Evolutionary conservation across 208 protist species (phyloP).

Genomic region (Trypanosoma congolense): DNA sequence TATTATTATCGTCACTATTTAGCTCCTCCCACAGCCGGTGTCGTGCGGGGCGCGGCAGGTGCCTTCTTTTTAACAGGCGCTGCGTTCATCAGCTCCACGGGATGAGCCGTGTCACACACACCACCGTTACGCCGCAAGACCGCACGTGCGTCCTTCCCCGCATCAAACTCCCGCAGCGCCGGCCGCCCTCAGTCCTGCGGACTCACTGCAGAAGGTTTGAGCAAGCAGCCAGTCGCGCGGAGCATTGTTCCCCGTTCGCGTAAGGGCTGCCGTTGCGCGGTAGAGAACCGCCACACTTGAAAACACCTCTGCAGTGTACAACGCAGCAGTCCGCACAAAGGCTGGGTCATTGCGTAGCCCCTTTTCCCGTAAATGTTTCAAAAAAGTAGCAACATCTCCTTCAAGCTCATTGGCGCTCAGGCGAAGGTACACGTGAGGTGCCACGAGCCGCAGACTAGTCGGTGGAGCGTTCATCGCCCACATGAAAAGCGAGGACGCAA

Average conservation of each 20-base stretch:
- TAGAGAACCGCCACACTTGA: constrained; percentile 69
- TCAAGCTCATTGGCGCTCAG: constrained; percentile 39
- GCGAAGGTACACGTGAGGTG: constrained; percentile 64
- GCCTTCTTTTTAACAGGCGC: constrained; percentile 15
- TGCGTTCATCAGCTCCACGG: constrained; percentile 72
- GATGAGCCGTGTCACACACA: constrained; percentile 61
- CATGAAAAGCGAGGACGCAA: background rate
- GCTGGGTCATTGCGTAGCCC: constrained; percentile 15
- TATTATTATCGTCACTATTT: background rate
- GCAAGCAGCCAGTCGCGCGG: constrained; percentile 73
- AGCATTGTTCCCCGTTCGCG: constrained; percentile 40
- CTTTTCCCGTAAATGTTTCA: constrained; percentile 25
- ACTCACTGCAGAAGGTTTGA: constrained; percentile 57
- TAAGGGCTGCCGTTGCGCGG: constrained; percentile 57
- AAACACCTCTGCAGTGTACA: constrained; percentile 66
- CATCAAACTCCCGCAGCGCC: constrained; percentile 33
- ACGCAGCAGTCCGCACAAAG: constrained; percentile 35
- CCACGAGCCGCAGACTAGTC: constrained; percentile 27
- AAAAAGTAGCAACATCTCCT: constrained; percentile 37
- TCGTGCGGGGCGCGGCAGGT: too few relatives aligned
- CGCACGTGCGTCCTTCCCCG: constrained; percentile 20
- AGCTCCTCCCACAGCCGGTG: too few relatives aligned
- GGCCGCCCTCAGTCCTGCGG: constrained; percentile 30
- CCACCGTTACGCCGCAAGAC: constrained; percentile 27
- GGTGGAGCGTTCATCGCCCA: constrained; percentile 7